phyloP scores from a whole-genome alignment of 805 yeast species.

The Groenewaldozyma tartarivorans region DNA sequence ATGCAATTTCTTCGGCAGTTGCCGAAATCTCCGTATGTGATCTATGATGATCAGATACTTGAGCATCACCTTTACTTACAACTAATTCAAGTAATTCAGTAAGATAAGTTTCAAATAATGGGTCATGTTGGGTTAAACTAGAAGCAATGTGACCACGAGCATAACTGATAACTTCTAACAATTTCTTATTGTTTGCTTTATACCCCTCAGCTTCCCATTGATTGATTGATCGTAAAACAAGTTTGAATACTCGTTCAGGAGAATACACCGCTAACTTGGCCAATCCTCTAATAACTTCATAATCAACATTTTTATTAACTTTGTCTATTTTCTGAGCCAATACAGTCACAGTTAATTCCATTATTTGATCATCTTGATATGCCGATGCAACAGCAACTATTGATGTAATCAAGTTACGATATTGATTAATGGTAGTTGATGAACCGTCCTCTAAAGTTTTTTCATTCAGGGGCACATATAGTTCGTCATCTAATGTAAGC shows the following conservation, averaged over 20 bases:
- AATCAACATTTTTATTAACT: slow-evolving; percentile 35
- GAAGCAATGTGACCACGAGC: slow-evolving; percentile 13
- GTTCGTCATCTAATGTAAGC: slow-evolving; percentile 41
- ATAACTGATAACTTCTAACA: slow-evolving; percentile 19
- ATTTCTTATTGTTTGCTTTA: slow-evolving; percentile 31
- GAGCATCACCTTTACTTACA: slow-evolving; percentile 71
- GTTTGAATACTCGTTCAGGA: slow-evolving; percentile 55
- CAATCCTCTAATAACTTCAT: slow-evolving; percentile 56
- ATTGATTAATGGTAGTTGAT: slow-evolving; percentile 20
- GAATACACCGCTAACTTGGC: slow-evolving; percentile 52
- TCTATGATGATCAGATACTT: slow-evolving; percentile 65
- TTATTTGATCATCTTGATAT: slow-evolving; percentile 62
- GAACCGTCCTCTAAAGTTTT: background rate
- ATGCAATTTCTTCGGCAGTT: slow-evolving; percentile 58
- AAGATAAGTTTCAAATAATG: slow-evolving; percentile 48
- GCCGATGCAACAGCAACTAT: slow-evolving; percentile 54
- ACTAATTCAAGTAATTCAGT: slow-evolving; percentile 57
- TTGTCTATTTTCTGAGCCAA: slow-evolving; percentile 62
- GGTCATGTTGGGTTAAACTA: slow-evolving; percentile 24
- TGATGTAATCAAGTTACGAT: slow-evolving; percentile 61
- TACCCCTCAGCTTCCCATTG: slow-evolving; percentile 38
- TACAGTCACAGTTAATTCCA: slow-evolving; percentile 70
- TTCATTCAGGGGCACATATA: slow-evolving; percentile 4
- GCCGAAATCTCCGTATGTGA: slow-evolving; percentile 35
- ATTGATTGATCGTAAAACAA: slow-evolving; percentile 51